Conservation (phyloP, 176 grass and related monocot species). For the Calamus simplicifolius region DNA sequence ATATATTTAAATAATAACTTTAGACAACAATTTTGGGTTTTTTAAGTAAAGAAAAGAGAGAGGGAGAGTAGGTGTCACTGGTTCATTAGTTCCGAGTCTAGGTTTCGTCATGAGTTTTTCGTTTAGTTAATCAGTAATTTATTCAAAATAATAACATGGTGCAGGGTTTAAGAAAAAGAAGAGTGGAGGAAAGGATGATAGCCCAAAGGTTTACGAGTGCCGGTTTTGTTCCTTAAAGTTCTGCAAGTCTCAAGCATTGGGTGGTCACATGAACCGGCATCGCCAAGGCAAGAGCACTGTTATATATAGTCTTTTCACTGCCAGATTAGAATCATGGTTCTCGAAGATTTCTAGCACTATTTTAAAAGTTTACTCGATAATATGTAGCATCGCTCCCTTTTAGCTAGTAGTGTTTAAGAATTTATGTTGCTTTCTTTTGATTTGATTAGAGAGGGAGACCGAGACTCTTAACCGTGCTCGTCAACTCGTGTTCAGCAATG, state of each 20-base stretch:
- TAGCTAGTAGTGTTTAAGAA: too few species aligned
- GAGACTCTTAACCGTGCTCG: slow-evolving; percentile 94
- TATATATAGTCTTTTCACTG: not conserved
- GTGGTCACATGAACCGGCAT: slow-evolving; percentile 98
- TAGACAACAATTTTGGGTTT: too few species aligned
- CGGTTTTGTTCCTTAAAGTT: slow-evolving; percentile 97
- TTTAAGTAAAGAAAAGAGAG: too few species aligned
- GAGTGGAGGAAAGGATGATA: slow-evolving; percentile 55
- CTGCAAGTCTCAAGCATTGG: slow-evolving; percentile 91
- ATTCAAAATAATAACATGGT: not conserved
- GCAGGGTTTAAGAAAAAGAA: slow-evolving; percentile 81
- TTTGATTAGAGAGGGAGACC: slow-evolving; percentile 78
- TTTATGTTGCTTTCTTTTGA: not conserved
- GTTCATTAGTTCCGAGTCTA: too few species aligned
- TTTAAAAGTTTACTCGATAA: too few species aligned
- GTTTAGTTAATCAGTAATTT: too few species aligned
- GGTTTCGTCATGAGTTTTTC: too few species aligned
- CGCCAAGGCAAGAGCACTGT: slow-evolving; percentile 58
- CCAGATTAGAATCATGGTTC: too few species aligned
- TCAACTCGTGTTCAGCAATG: slow-evolving; percentile 95
- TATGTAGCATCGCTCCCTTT: too few species aligned
- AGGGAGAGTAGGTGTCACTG: too few species aligned
- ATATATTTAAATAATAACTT: not conserved
- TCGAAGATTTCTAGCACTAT: too few species aligned
- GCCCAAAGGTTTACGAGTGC: slow-evolving; percentile 81